phyloP scores from a whole-genome alignment of 345 rosid species.

The Sonneratia alba region DNA sequence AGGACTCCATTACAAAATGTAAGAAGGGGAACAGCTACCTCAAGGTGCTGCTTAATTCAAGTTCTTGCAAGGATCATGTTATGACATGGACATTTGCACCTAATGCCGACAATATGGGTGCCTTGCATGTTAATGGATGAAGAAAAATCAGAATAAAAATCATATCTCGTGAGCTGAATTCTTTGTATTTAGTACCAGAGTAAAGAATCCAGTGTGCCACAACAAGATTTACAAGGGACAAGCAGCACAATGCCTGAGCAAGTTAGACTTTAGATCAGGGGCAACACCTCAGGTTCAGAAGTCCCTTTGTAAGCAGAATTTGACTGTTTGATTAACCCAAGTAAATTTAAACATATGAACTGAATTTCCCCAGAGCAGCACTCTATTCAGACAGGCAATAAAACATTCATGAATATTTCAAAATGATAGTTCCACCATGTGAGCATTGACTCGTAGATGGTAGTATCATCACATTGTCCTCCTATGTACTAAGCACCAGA shows the following conservation, averaged over 20 bases:
- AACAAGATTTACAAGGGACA: not conserved
- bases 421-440: not conserved
- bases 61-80: not conserved
- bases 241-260: not conserved
- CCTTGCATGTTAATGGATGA: not conserved
- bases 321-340: not conserved
- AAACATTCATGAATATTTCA: too few species aligned
- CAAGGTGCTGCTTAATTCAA: not conserved
- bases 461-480: not conserved
- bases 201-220: not conserved
- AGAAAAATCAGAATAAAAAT: not conserved
- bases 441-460: not conserved
- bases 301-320: not conserved
- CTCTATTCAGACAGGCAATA: not conserved
- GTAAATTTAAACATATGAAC: not conserved
- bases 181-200: not conserved
- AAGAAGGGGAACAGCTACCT: not conserved
- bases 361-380: not conserved
- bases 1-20: not conserved
- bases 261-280: too few species aligned
- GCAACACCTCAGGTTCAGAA: not conserved
- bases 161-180: not conserved
- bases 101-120: not conserved
- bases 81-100: not conserved
- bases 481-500: not conserved